Percentiles rank a stretch among this genome's conserved stretches.
These are phyloP conservation scores for Geotrichum ghanense DNA, from an alignment of 805 yeast species.

Conservation along the genomic window DNA sequence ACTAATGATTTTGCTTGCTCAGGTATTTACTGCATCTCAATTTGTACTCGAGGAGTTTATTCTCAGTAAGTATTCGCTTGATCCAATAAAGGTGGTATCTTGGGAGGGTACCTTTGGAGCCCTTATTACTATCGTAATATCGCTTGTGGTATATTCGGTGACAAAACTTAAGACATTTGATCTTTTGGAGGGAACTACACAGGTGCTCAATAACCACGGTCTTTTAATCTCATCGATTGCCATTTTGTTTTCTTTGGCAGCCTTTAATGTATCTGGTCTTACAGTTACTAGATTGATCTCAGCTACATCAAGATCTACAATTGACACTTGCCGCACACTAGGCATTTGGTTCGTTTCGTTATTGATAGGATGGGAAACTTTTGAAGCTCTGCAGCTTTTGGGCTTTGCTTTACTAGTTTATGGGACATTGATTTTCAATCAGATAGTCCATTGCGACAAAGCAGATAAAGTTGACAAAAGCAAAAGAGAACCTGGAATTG, in stretches of 20 bases:
- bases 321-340: slow-evolving; percentile 67
- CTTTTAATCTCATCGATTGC: slow-evolving; percentile 43
- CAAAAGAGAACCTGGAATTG: no score
- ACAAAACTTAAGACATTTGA: slow-evolving; percentile 37
- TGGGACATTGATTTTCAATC: slow-evolving; percentile 68
- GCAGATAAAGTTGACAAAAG: no score
- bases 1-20: slow-evolving; percentile 45
- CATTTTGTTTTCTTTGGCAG: slow-evolving; percentile 62
- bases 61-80: slow-evolving; percentile 38
- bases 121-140: slow-evolving; percentile 31
- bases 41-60: slow-evolving; percentile 70
- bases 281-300: slow-evolving; percentile 52
- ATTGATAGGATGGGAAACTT: slow-evolving; percentile 63
- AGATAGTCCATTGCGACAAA: slow-evolving; percentile 38
- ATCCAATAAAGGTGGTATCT: slow-evolving; percentile 58
- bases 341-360: slow-evolving; percentile 68
- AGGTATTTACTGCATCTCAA: slow-evolving; percentile 60
- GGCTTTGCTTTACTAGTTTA: slow-evolving; percentile 56
- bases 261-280: slow-evolving; percentile 64
- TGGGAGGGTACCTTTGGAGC: slow-evolving; percentile 65
- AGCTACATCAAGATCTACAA: slow-evolving; percentile 70
- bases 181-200: slow-evolving; percentile 20
- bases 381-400: slow-evolving; percentile 45
- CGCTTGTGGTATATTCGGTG: slow-evolving; percentile 34
- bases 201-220: slow-evolving; percentile 7